Conservation (phyloP, 345 rosid genomes). For the Euphorbia peplus region DNA sequence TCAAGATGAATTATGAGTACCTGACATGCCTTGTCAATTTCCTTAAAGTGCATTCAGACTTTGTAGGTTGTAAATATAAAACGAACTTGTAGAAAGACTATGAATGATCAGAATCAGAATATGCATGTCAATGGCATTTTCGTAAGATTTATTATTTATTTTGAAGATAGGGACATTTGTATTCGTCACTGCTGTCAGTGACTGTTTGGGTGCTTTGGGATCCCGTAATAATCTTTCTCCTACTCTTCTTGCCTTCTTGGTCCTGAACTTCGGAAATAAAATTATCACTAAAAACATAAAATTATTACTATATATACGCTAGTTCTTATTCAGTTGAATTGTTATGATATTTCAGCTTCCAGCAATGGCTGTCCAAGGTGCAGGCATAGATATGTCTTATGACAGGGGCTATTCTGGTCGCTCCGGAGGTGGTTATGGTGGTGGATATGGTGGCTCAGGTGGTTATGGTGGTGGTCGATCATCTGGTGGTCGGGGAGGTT, state of each 20-base stretch:
- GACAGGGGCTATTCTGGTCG: constrained; percentile 39
- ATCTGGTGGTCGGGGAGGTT: constrained; percentile 38
- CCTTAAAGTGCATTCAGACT: background rate
- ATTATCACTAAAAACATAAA: background rate
- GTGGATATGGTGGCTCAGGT: constrained; percentile 42
- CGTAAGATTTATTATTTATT: too few species aligned
- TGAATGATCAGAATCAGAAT: background rate
- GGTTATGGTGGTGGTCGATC: constrained; percentile 43
- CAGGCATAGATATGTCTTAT: constrained; percentile 37
- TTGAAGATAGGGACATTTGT: background rate
- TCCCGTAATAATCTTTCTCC: background rate
- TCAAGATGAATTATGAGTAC: background rate
- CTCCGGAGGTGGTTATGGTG: constrained; percentile 48
- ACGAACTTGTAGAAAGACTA: background rate
- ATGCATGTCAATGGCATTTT: background rate
- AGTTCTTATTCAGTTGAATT: background rate
- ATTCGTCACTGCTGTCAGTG: background rate
- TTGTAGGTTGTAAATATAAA: background rate
- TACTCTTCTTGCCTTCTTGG: too few species aligned
- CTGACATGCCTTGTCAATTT: background rate
- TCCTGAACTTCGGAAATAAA: background rate
- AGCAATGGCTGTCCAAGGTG: constrained; percentile 53
- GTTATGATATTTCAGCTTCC: constrained; percentile 54
- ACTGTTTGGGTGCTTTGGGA: background rate
- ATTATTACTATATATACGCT: too few species aligned